Percentiles rank a stretch among this genome's conserved stretches.
These are phyloP conservation scores for Pseudognaphalium luteoalbum DNA, from an alignment of 129 eudicot species.

Conservation along the genomic window DNA sequence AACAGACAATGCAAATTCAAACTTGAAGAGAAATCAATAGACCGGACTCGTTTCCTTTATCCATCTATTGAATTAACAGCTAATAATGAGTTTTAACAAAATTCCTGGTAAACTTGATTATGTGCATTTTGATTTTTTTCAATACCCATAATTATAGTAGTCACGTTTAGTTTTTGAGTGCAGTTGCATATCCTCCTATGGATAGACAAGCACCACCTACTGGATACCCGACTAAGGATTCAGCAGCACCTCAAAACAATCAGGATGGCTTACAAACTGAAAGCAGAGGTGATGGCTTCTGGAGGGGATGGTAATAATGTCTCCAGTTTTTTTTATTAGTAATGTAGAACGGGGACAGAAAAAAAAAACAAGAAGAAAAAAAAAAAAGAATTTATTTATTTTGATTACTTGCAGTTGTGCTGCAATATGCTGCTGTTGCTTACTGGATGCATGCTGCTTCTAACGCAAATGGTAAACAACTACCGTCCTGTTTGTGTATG, in stretches of 20 bases:
- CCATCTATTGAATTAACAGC: not conserved
- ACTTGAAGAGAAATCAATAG: not conserved
- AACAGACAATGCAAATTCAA: conserved; percentile 5
- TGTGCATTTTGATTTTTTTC: too few relatives aligned
- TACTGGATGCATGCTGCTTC: conserved; percentile 13
- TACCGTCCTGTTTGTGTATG: too few relatives aligned
- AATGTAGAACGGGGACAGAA: not conserved
- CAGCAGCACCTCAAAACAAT: not conserved
- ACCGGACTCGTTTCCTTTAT: not conserved
- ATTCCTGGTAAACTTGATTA: conserved; percentile 2
- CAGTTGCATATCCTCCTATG: conserved; percentile 20
- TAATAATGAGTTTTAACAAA: not conserved
- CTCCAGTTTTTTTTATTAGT: not conserved
- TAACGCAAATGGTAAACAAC: not conserved
- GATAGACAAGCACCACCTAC: conserved; percentile 16
- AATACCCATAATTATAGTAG: not conserved
- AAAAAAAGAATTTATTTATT: not conserved
- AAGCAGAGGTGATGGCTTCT: conserved; percentile 8
- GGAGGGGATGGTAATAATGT: conserved; percentile 13
- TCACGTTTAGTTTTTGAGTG: not conserved
- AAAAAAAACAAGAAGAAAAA: too few relatives aligned
- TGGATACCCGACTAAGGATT: not conserved
- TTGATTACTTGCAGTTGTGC: conserved; percentile 14
- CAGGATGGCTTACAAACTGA: not conserved
- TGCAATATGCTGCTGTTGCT: conserved; percentile 18